Conservation (phyloP, 2,329 filamentous ascomycete species). For the Alternaria solani region DNA sequence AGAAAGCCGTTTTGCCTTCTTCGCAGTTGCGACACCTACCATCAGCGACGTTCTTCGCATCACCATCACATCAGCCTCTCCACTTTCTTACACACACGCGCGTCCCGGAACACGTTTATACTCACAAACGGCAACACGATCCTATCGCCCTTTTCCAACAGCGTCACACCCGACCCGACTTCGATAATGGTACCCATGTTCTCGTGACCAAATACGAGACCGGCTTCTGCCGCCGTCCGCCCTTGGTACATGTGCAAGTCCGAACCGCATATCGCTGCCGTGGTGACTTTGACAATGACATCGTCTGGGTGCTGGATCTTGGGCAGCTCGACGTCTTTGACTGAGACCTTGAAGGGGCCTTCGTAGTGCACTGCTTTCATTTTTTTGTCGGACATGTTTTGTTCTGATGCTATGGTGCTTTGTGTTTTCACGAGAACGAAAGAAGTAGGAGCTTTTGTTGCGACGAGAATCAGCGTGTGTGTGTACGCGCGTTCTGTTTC, state of each 20-base stretch:
- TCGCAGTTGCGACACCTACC: conserved; percentile 69
- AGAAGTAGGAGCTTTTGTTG: background rate
- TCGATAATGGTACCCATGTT: conserved; percentile 68
- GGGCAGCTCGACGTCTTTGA: conserved; percentile 67
- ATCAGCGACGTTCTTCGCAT: conserved; percentile 20
- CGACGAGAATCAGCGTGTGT: background rate
- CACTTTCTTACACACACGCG: background rate
- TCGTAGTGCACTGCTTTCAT: conserved; percentile 72
- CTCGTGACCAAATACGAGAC: conserved; percentile 70
- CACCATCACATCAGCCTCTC: background rate
- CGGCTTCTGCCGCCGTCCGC: conserved; percentile 67
- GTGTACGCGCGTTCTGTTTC: background rate
- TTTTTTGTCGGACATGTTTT: conserved; percentile 34
- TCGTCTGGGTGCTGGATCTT: conserved; percentile 71
- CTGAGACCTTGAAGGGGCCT: conserved; percentile 68
- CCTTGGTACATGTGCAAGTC: conserved; percentile 69
- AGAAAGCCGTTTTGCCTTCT: conserved; percentile 70
- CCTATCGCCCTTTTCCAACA: conserved; percentile 69
- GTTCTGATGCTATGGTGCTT: background rate
- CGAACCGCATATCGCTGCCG: conserved; percentile 66
- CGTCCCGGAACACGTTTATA: background rate
- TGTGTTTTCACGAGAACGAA: background rate
- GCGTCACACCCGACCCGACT: conserved; percentile 65
- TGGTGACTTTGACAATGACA: conserved; percentile 71
- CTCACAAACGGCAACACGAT: conserved; percentile 67